Base-by-base conservation (phyloP, 306 rosid species). In the Cucurbita pepo region DNA sequence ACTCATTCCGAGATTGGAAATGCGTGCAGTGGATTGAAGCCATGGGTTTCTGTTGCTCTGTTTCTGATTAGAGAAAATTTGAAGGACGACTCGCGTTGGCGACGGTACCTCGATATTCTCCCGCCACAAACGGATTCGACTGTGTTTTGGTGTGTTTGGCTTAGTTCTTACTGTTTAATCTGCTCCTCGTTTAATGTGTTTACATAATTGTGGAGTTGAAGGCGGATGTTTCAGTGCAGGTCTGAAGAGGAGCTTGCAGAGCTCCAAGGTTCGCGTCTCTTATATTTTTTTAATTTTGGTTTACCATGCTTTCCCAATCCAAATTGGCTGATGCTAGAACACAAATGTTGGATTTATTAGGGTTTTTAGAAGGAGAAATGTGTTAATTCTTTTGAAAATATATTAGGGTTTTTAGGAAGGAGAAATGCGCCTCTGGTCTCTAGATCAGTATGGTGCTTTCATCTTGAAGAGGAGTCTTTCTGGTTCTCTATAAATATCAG, bases 241-340 rank as follows among this genome's bases (percentile, higher is more conserved):
- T 94, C 96, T 88, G 97, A 90, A 86, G 92, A 90, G 85, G 98
- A 94, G 94, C 97, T 94, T 48, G 76, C 81, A 9, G 92, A 90
- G 69, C 85, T 90, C 75, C 94, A 86, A 88, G 97, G 98, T 94
- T 80, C 71, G 89, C 71, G 89, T 82, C 3, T 50, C 14, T 13
- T 7, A 3, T 45, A 5, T 45, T 8, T 34, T 30, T 37, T 15
- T 2, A 47, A 25, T n/a, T 69, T 4, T 13, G 9, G 12, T 13
- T 22, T 59, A 13, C 7, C 9, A 58, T 60, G 67, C 38, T 60
- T 37, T 15, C 55, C 55, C 10, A 30, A 34, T 61, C 47, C 3
- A 14, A 34, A 14, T 60, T 37, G 71, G 1, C 21, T 18, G 54
- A 9, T 34, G 71, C 41, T 45, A 45, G 38, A 18, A 21, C 5